Percentiles rank a stretch among this genome's conserved stretches.
Evolutionary conservation across 2,329 filamentous ascomycete genomes (phyloP).

Genomic region (Ustulina deusta): DNA sequence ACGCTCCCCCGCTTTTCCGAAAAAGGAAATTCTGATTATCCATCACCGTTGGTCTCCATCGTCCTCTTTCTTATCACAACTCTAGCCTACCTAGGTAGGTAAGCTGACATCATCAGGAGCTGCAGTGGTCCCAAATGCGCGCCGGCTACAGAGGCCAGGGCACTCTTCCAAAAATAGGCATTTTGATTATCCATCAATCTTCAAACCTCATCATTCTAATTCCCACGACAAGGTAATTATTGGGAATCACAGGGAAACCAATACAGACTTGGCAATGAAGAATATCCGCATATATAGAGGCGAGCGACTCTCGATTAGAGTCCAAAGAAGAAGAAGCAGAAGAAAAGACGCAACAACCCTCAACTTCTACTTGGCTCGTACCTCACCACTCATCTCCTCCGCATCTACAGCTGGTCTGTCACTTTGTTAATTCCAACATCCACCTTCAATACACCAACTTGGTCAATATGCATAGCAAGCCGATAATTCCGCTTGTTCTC

Average conservation of each 20-base stretch:
- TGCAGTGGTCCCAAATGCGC: neutral
- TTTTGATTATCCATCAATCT: slow-evolving; percentile 26
- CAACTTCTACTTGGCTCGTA: neutral
- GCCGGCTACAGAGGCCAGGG: neutral
- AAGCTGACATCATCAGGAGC: neutral
- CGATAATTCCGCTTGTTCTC: slow-evolving; percentile 10
- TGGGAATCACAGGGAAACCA: neutral
- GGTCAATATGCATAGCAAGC: slow-evolving; percentile 18
- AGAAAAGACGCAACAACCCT: neutral
- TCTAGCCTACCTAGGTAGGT: neutral
- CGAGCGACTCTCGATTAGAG: neutral
- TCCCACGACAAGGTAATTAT: neutral
- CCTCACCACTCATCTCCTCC: neutral
- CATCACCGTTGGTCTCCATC: slow-evolving; percentile 1
- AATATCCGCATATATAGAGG: slow-evolving; percentile 19
- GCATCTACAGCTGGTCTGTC: slow-evolving; percentile 21
- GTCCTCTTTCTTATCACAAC: no score
- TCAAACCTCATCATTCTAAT: slow-evolving; percentile 7
- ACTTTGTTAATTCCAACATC: neutral
- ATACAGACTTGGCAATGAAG: neutral
- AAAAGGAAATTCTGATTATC: slow-evolving; percentile 33
- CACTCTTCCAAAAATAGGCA: slow-evolving; percentile 15
- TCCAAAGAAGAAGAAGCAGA: neutral
- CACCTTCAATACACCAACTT: neutral
- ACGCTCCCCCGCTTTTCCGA: slow-evolving; percentile 3